These are phyloP conservation scores for Meyerozyma elateridarum DNA, from an alignment of 1,139 yeast genomes.

Conservation along the genomic window DNA sequence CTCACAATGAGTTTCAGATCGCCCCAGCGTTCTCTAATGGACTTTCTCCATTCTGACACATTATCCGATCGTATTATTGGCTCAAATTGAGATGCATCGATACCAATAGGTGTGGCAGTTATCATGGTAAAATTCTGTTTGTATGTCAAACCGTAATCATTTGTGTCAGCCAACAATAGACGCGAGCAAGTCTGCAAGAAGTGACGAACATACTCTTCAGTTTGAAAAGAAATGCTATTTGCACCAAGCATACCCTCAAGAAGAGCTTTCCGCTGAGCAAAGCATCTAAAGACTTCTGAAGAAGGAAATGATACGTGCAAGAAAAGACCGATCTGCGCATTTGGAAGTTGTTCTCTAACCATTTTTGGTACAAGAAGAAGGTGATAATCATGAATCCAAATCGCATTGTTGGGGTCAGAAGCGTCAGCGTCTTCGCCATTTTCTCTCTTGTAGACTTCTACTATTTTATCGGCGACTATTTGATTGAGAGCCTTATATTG, in stretches of 20 bases:
- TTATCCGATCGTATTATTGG: constrained; percentile 43
- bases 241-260: constrained; percentile 87
- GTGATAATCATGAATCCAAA: constrained; percentile 96
- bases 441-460: constrained; percentile 52
- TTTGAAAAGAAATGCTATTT: constrained; percentile 83
- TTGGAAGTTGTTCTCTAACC: constrained; percentile 71
- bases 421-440: constrained; percentile 50
- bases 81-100: constrained; percentile 63
- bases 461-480: constrained; percentile 71
- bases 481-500: constrained; percentile 75
- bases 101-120: constrained; percentile 77
- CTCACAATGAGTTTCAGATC: constrained; percentile 69
- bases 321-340: constrained; percentile 87
- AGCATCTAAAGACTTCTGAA: constrained; percentile 89
- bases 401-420: constrained; percentile 41
- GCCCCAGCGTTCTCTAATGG: constrained; percentile 77
- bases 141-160: constrained; percentile 66
- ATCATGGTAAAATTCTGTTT: constrained; percentile 66
- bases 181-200: constrained; percentile 88
- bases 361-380: constrained; percentile 79
- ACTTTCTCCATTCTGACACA: constrained; percentile 64
- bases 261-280: constrained; percentile 78
- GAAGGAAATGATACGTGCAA: constrained; percentile 95
- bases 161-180: constrained; percentile 75
- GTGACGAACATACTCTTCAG: constrained; percentile 89